Evolutionary conservation across 179 eudicot genomes (phyloP).

Genomic region (Nepenthes alata): DNA sequence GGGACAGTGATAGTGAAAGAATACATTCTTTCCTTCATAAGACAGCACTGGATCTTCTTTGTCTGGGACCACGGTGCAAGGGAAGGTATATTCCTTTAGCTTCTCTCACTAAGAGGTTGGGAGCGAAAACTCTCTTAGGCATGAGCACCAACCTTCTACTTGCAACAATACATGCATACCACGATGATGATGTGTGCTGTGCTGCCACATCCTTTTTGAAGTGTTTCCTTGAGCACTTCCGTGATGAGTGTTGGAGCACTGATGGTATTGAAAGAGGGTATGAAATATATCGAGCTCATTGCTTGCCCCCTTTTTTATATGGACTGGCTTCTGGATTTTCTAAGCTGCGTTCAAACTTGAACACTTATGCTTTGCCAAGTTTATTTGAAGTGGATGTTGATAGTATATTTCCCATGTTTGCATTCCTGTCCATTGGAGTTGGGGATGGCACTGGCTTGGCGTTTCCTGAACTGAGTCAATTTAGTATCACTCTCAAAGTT

Average conservation of each 20-base stretch:
- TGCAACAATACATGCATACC: slow-evolving; percentile 61
- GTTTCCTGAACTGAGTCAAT: slow-evolving; percentile 28
- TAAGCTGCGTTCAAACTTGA: slow-evolving; percentile 79
- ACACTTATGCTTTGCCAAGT: slow-evolving; percentile 81
- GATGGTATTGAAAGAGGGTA: slow-evolving; percentile 74
- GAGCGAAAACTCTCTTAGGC: slow-evolving; percentile 58
- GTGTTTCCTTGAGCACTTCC: slow-evolving; percentile 82
- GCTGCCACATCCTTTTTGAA: slow-evolving; percentile 81
- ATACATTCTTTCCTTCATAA: slow-evolving; percentile 33
- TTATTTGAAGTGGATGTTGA: slow-evolving; percentile 81
- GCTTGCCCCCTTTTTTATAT: slow-evolving; percentile 61
- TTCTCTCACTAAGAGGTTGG: slow-evolving; percentile 79
- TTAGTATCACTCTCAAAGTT: slow-evolving; percentile 28
- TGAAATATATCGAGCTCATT: slow-evolving; percentile 53
- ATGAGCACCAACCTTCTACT: slow-evolving; percentile 57
- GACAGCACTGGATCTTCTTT: slow-evolving; percentile 65
- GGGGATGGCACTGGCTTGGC: slow-evolving; percentile 30
- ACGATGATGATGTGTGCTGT: slow-evolving; percentile 93
- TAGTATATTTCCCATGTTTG: slow-evolving; percentile 76
- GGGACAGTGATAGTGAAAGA: slow-evolving; percentile 35
- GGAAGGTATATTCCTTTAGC: slow-evolving; percentile 93
- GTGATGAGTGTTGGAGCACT: slow-evolving; percentile 83
- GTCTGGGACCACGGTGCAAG: slow-evolving; percentile 85
- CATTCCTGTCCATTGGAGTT: slow-evolving; percentile 41
- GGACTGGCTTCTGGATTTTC: slow-evolving; percentile 85